Percentiles rank a stretch among this genome's conserved stretches.
phyloP scores from a whole-genome alignment of 2,329 filamentous ascomycete genomes.

The Tolypocladium inflatum region DNA sequence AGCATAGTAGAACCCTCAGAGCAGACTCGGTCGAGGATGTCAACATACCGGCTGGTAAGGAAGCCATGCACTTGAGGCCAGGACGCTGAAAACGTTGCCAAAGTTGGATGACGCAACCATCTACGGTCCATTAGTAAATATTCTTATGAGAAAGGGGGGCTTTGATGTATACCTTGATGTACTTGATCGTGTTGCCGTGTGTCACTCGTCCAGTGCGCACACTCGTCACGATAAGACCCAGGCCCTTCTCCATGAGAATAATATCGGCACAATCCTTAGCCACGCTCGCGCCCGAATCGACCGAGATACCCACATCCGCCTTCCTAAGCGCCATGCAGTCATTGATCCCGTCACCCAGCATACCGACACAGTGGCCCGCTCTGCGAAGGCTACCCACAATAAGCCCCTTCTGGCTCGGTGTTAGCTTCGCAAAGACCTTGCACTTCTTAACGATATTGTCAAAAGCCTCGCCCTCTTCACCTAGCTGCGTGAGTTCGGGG shows the following conservation, averaged over 20 bases:
- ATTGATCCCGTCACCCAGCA: constrained; percentile 19
- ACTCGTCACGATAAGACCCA: constrained; percentile 14
- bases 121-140: not conserved
- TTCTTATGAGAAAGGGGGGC: not conserved
- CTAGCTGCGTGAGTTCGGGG: constrained; percentile 9
- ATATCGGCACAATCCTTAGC: constrained; percentile 19
- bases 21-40: too few relatives aligned
- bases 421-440: constrained; percentile 18
- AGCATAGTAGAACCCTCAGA: not conserved
- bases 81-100: constrained; percentile 2
- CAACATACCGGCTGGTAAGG: constrained; percentile 10
- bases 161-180: constrained; percentile 10
- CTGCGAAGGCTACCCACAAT: constrained; percentile 12
- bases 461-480: constrained; percentile 8
- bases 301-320: constrained; percentile 18
- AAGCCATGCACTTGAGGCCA: constrained; percentile 16
- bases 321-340: constrained; percentile 17
- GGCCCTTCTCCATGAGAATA: constrained; percentile 18
- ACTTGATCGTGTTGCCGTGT: constrained; percentile 18
- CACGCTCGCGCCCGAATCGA: constrained; percentile 15
- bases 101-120: constrained; percentile 21
- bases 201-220: constrained; percentile 15
- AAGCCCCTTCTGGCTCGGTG: constrained; percentile 14
- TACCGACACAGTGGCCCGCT: constrained; percentile 15
- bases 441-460: constrained; percentile 12